Conservation (phyloP, 2,329 filamentous ascomycete genomes). For the Sarocladiaceae sp. region DNA sequence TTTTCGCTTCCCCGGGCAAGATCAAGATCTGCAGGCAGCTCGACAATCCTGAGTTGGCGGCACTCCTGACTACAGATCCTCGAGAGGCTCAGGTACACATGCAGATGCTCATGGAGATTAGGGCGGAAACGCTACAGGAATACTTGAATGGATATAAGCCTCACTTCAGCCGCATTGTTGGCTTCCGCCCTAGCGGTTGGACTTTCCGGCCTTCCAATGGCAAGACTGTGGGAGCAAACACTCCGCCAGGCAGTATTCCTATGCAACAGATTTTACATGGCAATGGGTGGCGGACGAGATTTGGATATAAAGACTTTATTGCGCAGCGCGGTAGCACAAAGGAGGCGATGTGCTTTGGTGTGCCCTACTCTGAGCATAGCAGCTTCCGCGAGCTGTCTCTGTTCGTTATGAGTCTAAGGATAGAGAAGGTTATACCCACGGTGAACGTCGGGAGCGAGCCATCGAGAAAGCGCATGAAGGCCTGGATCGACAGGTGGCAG, state of each 20-base stretch:
- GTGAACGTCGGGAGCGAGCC: conserved; percentile 71
- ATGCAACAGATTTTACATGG: conserved; percentile 50
- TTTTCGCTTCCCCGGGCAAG: conserved; percentile 81
- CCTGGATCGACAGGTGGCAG: conserved; percentile 61
- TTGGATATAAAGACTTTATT: conserved; percentile 65
- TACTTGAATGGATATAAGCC: conserved; percentile 78
- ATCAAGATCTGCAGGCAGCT: conserved; percentile 80
- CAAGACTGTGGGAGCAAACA: conserved; percentile 50
- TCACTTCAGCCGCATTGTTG: conserved; percentile 81
- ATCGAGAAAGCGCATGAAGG: conserved; percentile 56
- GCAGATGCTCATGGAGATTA: conserved; percentile 93
- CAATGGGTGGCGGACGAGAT: conserved; percentile 71
- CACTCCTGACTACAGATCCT: conserved; percentile 75
- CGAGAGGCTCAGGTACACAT: conserved; percentile 92
- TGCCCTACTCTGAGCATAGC: conserved; percentile 94
- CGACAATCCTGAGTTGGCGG: conserved; percentile 76
- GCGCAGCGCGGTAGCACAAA: conserved; percentile 80
- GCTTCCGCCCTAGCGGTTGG: conserved; percentile 92
- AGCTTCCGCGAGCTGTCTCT: conserved; percentile 91
- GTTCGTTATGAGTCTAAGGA: conserved; percentile 83
- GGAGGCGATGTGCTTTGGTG: conserved; percentile 83
- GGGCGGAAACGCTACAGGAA: conserved; percentile 83
- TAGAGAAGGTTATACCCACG: conserved; percentile 88
- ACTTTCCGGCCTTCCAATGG: conserved; percentile 70
- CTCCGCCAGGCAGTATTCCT: conserved; percentile 44